phyloP scores from a whole-genome alignment of 1,139 yeast species.

The Pichia terricola region DNA sequence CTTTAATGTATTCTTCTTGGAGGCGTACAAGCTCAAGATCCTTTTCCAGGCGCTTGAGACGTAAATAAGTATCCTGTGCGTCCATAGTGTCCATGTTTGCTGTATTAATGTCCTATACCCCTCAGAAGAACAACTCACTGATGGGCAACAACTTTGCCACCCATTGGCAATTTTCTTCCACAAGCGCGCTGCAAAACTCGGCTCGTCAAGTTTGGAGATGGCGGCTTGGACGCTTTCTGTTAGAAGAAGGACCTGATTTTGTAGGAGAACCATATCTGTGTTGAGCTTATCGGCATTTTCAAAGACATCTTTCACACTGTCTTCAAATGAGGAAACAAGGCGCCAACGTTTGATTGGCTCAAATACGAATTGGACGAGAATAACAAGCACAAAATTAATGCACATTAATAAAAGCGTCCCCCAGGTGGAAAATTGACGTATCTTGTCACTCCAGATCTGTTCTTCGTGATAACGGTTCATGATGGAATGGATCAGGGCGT shows the following conservation, averaged over 20 bases:
- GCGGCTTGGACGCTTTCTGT: constrained; percentile 31
- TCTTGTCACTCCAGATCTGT: constrained; percentile 96
- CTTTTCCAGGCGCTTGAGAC: constrained; percentile 77
- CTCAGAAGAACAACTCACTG: too few relatives aligned
- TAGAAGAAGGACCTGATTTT: too few relatives aligned
- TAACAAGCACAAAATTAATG: constrained; percentile 65
- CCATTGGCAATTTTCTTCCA: not conserved
- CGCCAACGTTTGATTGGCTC: constrained; percentile 92
- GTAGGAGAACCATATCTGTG: too few relatives aligned
- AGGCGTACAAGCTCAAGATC: constrained; percentile 74
- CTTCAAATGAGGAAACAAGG: constrained; percentile 72
- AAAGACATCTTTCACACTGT: too few relatives aligned
- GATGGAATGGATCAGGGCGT: constrained; percentile 64
- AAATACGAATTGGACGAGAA: constrained; percentile 73
- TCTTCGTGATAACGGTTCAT: constrained; percentile 91
- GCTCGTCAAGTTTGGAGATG: too few relatives aligned
- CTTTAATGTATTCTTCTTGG: constrained; percentile 95
- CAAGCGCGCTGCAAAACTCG: too few relatives aligned
- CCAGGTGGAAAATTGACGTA: constrained; percentile 91
- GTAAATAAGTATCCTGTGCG: constrained; percentile 61
- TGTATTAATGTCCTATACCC: not conserved
- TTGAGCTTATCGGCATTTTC: too few relatives aligned
- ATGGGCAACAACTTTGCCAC: not conserved
- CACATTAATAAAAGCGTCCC: constrained; percentile 92
- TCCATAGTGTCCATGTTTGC: constrained; percentile 4